phyloP scores from a whole-genome alignment of 495 filamentous ascomycete genomes.

The Neurospora sp. region DNA sequence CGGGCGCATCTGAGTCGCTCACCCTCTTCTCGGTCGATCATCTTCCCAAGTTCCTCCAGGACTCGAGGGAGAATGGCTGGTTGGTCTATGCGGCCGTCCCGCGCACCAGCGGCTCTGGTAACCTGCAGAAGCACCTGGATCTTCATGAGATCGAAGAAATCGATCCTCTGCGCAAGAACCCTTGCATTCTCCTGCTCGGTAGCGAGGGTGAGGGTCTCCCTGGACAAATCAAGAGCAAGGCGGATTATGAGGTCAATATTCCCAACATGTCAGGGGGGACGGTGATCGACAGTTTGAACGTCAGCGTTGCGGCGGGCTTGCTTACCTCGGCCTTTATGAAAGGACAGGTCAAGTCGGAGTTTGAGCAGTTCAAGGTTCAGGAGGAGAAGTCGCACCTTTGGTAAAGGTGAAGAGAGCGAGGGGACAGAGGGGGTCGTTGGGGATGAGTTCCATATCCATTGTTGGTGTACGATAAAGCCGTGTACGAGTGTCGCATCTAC shows the following conservation, averaged over 20 bases:
- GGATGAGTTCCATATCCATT: neutral
- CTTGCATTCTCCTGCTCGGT: conserved; percentile 73
- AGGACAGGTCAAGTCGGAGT: conserved; percentile 14
- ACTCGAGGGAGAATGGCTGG: conserved; percentile 66
- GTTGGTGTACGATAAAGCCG: neutral
- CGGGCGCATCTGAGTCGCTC: conserved; percentile 74
- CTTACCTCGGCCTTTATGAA: conserved; percentile 51
- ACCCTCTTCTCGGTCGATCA: conserved; percentile 56
- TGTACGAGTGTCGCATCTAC: neutral
- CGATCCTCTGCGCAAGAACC: conserved; percentile 48
- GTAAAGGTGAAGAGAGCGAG: conserved; percentile 1
- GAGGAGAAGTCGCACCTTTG: conserved; percentile 12
- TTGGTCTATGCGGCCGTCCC: conserved; percentile 60
- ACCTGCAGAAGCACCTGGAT: conserved; percentile 19
- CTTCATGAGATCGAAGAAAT: conserved; percentile 22
- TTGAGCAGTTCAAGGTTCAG: conserved; percentile 11
- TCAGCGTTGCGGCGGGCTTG: conserved; percentile 72
- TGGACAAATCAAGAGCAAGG: conserved; percentile 47
- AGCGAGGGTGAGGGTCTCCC: conserved; percentile 70
- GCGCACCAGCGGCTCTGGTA: conserved; percentile 40
- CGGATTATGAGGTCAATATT: conserved; percentile 49
- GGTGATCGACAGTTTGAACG: conserved; percentile 74
- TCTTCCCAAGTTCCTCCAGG: conserved; percentile 56
- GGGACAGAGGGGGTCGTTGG: neutral
- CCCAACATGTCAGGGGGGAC: conserved; percentile 28